Conservation (phyloP, 2,329 filamentous ascomycete genomes). For the Cladobotryum mycophilum region DNA sequence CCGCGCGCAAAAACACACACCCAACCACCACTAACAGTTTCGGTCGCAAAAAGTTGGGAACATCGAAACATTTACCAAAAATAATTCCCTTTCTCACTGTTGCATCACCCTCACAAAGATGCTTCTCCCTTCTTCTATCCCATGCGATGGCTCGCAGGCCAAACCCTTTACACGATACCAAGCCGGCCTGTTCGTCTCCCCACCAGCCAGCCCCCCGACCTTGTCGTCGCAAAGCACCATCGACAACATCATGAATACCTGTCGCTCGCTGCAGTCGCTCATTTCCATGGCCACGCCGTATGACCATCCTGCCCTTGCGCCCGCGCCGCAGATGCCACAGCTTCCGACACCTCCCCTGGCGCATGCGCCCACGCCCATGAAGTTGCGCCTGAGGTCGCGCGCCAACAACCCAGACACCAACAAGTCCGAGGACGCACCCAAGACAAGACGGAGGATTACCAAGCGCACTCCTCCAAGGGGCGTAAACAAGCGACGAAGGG, state of each 20-base stretch:
- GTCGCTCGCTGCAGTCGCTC: slow-evolving; percentile 55
- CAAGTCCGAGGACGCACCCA: background rate
- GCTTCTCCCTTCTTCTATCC: slow-evolving; percentile 53
- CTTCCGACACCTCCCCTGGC: slow-evolving; percentile 52
- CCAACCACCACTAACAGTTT: too few species aligned
- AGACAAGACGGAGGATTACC: slow-evolving; percentile 39
- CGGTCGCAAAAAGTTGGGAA: too few species aligned
- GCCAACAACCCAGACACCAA: slow-evolving; percentile 18
- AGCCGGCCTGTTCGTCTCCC: slow-evolving; percentile 49
- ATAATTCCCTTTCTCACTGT: background rate
- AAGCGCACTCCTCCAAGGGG: slow-evolving; percentile 46
- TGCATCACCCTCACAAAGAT: slow-evolving; percentile 31
- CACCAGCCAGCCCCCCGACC: slow-evolving; percentile 50
- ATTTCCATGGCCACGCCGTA: slow-evolving; percentile 24
- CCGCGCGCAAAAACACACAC: too few species aligned
- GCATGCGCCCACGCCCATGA: slow-evolving; percentile 45
- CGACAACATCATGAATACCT: slow-evolving; percentile 52
- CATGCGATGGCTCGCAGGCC: slow-evolving; percentile 49
- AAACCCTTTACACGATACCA: slow-evolving; percentile 20
- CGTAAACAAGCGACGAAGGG: slow-evolving; percentile 48
- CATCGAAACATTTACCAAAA: too few species aligned
- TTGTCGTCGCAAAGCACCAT: slow-evolving; percentile 40
- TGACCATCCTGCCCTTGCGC: slow-evolving; percentile 20
- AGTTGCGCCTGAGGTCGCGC: slow-evolving; percentile 50
- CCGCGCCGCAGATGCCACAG: slow-evolving; percentile 28